A percentile compares a stretch with the other conserved stretches of the same genome.
phyloP scores from a whole-genome alignment of 2,329 filamentous ascomycete genomes.

The Cercospora berteroae region DNA sequence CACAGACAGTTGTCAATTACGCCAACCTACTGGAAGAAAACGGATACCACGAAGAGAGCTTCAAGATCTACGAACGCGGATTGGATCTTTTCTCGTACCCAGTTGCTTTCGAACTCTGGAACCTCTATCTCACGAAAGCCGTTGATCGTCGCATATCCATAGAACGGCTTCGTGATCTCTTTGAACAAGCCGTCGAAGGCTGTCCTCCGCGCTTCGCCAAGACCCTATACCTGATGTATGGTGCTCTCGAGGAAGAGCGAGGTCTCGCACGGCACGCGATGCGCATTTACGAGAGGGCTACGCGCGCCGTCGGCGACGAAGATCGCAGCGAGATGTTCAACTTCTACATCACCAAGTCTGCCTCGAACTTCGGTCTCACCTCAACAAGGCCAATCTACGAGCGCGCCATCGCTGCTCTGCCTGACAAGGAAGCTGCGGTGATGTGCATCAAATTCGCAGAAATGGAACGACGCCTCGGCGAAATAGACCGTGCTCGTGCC shows the following conservation, averaged over 20 bases:
- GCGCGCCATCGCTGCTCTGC: conserved; percentile 86
- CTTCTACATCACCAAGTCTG: conserved; percentile 98
- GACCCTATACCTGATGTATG: conserved; percentile 96
- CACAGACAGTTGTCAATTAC: conserved; percentile 98
- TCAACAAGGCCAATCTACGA: conserved; percentile 96
- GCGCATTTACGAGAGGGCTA: conserved; percentile 98
- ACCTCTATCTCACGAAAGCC: conserved; percentile 94
- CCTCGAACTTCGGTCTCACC: conserved; percentile 93
- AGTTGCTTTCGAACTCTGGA: conserved; percentile 98
- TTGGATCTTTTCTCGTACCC: conserved; percentile 98
- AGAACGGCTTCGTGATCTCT: conserved; percentile 87
- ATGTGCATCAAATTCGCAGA: conserved; percentile 99
- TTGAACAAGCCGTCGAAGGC: conserved; percentile 93
- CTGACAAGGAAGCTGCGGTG: conserved; percentile 86
- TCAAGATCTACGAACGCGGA: conserved; percentile 94
- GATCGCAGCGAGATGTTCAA: conserved; percentile 98
- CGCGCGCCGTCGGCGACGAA: conserved; percentile 88
- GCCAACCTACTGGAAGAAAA: conserved; percentile 93
- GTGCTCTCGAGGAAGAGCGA: conserved; percentile 91
- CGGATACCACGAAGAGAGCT: conserved; percentile 93
- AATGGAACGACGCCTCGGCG: conserved; percentile 86
- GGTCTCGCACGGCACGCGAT: conserved; percentile 94
- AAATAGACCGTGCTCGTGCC: conserved; percentile 90
- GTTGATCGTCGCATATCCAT: conserved; percentile 95
- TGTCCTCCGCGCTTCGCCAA: conserved; percentile 96